Conservation (phyloP, 2,329 filamentous ascomycete genomes). For the Monilinia fructicola region DNA sequence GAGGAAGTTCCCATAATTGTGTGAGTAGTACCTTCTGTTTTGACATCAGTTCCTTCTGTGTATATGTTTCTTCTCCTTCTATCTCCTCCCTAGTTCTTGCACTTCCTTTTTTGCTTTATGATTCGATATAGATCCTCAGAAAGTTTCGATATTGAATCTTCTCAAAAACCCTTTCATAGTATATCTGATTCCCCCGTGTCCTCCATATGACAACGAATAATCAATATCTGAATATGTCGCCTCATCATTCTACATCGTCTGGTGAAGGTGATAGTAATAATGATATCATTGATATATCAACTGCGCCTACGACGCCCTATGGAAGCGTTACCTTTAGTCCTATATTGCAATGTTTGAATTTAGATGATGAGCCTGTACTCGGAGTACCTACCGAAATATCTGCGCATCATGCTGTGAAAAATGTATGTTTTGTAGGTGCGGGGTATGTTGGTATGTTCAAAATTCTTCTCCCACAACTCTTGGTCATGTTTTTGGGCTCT, state of each 20-base stretch:
- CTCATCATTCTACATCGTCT: constrained; percentile 30
- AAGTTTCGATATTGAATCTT: background rate
- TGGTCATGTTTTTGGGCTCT: background rate
- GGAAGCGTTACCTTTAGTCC: constrained; percentile 47
- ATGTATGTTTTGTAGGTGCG: constrained; percentile 72
- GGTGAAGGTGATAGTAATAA: constrained; percentile 39
- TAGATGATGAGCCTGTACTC: constrained; percentile 32
- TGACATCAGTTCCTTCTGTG: constrained; percentile 1
- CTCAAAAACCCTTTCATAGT: background rate
- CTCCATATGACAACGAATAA: background rate
- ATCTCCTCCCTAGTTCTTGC: background rate
- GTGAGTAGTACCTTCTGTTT: constrained; percentile 24
- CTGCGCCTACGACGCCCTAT: constrained; percentile 48
- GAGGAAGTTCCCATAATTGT: background rate
- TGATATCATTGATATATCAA: constrained; percentile 41
- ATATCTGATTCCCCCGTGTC: background rate
- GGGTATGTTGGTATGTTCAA: constrained; percentile 69
- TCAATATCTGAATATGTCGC: constrained; percentile 26
- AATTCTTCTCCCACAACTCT: background rate
- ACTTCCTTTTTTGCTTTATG: background rate
- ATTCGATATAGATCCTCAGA: background rate
- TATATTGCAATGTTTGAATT: constrained; percentile 40
- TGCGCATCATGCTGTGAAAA: constrained; percentile 44
- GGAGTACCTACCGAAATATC: constrained; percentile 14
- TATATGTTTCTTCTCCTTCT: background rate